phyloP scores from a whole-genome alignment of 1,284 basidiomycete species.

The Cryptococcus deneoformans region DNA sequence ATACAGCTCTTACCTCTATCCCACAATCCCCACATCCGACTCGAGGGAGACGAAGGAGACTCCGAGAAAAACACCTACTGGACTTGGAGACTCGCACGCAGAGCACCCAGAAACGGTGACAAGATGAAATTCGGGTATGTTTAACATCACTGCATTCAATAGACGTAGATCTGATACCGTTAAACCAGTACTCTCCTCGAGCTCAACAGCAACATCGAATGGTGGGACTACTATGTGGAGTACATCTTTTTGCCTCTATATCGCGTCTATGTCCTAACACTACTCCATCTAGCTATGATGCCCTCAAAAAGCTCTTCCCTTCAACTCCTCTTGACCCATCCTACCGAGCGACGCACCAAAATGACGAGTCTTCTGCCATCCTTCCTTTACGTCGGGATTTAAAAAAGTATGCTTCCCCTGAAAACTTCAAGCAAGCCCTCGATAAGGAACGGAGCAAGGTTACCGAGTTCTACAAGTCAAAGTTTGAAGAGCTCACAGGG shows the following conservation, averaged over 20 bases:
- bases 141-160: neutral
- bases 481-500: slow-evolving; percentile 67
- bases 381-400: slow-evolving; percentile 45
- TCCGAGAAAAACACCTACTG: slow-evolving; percentile 9
- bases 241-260: slow-evolving; percentile 19
- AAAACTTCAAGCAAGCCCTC: slow-evolving; percentile 73
- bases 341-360: slow-evolving; percentile 55
- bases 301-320: slow-evolving; percentile 69
- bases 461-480: slow-evolving; percentile 70
- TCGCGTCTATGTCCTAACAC: neutral
- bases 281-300: slow-evolving; percentile 62
- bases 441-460: slow-evolving; percentile 86
- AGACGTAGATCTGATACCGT: neutral
- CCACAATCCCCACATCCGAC: neutral
- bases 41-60: neutral
- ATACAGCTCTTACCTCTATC: slow-evolving; percentile 5
- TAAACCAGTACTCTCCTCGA: slow-evolving; percentile 65
- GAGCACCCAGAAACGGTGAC: slow-evolving; percentile 30
- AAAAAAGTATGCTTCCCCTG: slow-evolving; percentile 45
- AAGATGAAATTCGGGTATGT: slow-evolving; percentile 53
- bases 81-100: slow-evolving; percentile 27
- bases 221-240: slow-evolving; percentile 88
- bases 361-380: slow-evolving; percentile 59
- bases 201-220: slow-evolving; percentile 91
- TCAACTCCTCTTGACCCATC: slow-evolving; percentile 46